These are phyloP conservation scores for Pelagophyceae sp. DNA, from an alignment of 352 stramenopile genomes.

Conservation along the genomic window DNA sequence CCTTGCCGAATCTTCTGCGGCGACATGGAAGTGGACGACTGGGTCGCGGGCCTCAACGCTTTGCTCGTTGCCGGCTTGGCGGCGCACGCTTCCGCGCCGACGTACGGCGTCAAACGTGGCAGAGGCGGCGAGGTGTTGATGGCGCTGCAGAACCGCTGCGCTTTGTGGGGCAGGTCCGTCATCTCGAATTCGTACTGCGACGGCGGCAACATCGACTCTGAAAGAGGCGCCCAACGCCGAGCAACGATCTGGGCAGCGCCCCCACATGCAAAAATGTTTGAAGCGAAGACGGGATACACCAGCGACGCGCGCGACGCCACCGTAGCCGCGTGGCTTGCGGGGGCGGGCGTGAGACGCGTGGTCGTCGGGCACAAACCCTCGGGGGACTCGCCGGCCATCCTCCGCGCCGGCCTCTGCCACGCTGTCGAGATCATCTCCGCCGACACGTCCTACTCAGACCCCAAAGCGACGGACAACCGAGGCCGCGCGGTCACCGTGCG, in stretches of 20 bases:
- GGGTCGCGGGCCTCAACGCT: conserved; percentile 57
- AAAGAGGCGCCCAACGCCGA: conserved; percentile 33
- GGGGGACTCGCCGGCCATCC: conserved; percentile 72
- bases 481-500: conserved; percentile 58
- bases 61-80: conserved; percentile 64
- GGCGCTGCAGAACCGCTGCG: conserved; percentile 44
- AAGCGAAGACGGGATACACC: background rate
- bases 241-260: conserved; percentile 31
- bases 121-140: conserved; percentile 38
- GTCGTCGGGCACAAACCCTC: conserved; percentile 82
- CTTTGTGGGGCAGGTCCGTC: conserved; percentile 46
- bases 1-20: conserved; percentile 22
- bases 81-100: conserved; percentile 62
- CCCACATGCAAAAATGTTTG: conserved; percentile 23
- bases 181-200: conserved; percentile 46
- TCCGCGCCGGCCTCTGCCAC: conserved; percentile 27
- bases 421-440: conserved; percentile 73
- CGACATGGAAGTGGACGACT: conserved; percentile 39
- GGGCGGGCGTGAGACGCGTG: conserved; percentile 64
- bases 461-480: conserved; percentile 56
- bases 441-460: conserved; percentile 81
- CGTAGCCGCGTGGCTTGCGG: conserved; percentile 49
- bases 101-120: conserved; percentile 30
- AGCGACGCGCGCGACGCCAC: conserved; percentile 38
- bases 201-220: conserved; percentile 30